Percentiles rank a stretch among this genome's conserved stretches.
Conservation (phyloP, 2,329 filamentous ascomycete genomes). For the Alternaria sp. region DNA sequence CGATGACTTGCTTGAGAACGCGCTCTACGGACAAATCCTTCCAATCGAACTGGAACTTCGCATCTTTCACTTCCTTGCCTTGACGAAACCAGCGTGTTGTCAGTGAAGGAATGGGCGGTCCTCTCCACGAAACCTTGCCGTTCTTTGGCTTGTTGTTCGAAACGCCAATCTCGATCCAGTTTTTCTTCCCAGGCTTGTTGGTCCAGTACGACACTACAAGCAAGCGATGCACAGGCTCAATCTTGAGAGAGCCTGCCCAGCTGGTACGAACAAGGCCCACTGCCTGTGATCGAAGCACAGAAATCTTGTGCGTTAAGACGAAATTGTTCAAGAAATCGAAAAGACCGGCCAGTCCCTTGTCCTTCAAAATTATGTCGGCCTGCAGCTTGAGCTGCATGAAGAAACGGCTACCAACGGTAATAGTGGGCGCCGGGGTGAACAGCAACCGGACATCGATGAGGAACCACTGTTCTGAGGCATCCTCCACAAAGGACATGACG, state of each 20-base stretch:
- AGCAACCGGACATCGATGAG: conserved; percentile 91
- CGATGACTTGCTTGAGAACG: conserved; percentile 77
- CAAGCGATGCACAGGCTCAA: conserved; percentile 81
- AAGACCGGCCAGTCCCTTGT: conserved; percentile 77
- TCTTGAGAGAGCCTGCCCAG: conserved; percentile 80
- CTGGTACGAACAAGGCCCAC: conserved; percentile 70
- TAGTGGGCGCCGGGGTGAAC: conserved; percentile 72
- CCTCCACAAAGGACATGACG: conserved; percentile 87
- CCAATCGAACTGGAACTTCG: conserved; percentile 72
- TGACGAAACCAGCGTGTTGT: conserved; percentile 84
- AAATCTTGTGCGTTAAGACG: conserved; percentile 88
- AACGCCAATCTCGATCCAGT: conserved; percentile 89
- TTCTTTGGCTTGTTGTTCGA: conserved; percentile 65
- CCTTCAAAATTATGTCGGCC: conserved; percentile 74
- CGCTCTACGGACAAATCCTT: conserved; percentile 74
- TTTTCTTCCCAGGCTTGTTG: conserved; percentile 74
- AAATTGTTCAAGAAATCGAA: conserved; percentile 89
- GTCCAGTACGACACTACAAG: conserved; percentile 93
- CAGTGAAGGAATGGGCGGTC: conserved; percentile 54
- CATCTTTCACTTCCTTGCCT: conserved; percentile 74
- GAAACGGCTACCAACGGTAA: conserved; percentile 67
- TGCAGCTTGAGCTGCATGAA: conserved; percentile 72
- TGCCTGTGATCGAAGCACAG: conserved; percentile 80
- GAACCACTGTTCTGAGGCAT: conserved; percentile 83
- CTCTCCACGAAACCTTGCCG: conserved; percentile 48